A percentile compares a stretch with the other conserved stretches of the same genome.
phyloP scores from a whole-genome alignment of 805 yeast genomes.

The Suhomyces faveliae region DNA sequence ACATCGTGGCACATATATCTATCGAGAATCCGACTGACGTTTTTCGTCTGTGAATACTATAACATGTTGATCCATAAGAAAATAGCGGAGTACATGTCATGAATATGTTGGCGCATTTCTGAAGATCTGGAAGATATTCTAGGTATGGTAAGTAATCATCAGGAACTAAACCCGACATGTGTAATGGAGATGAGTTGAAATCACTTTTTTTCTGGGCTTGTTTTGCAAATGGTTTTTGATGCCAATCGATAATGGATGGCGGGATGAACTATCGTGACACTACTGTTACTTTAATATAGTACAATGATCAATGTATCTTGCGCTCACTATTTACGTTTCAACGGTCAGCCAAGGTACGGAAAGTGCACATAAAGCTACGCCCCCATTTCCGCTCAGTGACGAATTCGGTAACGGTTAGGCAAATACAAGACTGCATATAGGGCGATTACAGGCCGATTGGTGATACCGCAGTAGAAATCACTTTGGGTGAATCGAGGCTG shows the following conservation, averaged over 20 bases:
- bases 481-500: not conserved
- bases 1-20: conserved; percentile 93
- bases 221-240: not conserved
- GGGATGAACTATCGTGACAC: not conserved
- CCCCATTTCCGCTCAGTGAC: not conserved
- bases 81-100: conserved; percentile 81
- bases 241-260: not conserved
- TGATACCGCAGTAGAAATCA: not conserved
- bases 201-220: not conserved
- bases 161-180: conserved; percentile 13
- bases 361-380: not conserved
- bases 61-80: conserved; percentile 82
- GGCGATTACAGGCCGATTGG: not conserved
- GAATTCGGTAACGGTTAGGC: not conserved
- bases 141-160: conserved; percentile 23
- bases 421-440: not conserved
- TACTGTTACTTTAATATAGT: not conserved
- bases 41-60: conserved; percentile 59
- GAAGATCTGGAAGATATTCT: conserved; percentile 37
- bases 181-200: not conserved
- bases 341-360: not conserved
- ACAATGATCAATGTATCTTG: not conserved
- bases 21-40: conserved; percentile 79
- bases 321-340: not conserved
- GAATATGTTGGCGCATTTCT: conserved; percentile 58